Conservation (phyloP, 2,329 filamentous ascomycete genomes). For the Onygenales sp. region DNA sequence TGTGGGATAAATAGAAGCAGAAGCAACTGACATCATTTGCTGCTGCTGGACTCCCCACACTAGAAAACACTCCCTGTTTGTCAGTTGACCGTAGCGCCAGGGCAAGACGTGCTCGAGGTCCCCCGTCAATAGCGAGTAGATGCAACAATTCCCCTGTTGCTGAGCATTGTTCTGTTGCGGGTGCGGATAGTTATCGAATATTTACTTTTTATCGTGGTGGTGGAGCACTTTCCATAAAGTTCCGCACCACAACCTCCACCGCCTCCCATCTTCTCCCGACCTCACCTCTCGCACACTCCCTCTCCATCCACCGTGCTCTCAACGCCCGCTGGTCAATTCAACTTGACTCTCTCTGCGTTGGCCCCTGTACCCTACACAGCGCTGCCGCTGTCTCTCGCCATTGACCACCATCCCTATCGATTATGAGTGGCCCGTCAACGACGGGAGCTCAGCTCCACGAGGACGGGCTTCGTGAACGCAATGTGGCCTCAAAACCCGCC, state of each 20-base stretch:
- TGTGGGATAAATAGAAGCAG: too few relatives aligned
- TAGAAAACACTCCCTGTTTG: too few relatives aligned
- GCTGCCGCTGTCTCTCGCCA: slow-evolving; percentile 2
- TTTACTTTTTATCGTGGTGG: too few relatives aligned
- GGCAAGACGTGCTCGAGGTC: too few relatives aligned
- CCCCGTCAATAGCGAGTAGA: too few relatives aligned
- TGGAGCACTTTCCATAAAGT: too few relatives aligned
- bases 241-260: background rate
- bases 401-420: slow-evolving; percentile 5
- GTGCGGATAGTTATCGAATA: too few relatives aligned
- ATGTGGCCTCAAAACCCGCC: slow-evolving; percentile 23
- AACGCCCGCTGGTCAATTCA: slow-evolving; percentile 9
- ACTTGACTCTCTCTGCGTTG: slow-evolving; percentile 6
- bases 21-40: too few relatives aligned
- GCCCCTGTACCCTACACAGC: background rate
- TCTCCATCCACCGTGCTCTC: background rate
- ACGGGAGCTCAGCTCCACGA: slow-evolving; percentile 25
- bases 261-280: background rate
- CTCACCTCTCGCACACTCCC: background rate
- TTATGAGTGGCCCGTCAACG: slow-evolving; percentile 28
- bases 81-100: too few relatives aligned
- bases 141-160: too few relatives aligned
- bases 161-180: too few relatives aligned
- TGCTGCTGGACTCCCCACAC: too few relatives aligned
- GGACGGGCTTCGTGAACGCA: slow-evolving; percentile 41